Evolutionary conservation across 2,329 filamentous ascomycete genomes (phyloP).

Genomic region (Ilyonectria robusta): DNA sequence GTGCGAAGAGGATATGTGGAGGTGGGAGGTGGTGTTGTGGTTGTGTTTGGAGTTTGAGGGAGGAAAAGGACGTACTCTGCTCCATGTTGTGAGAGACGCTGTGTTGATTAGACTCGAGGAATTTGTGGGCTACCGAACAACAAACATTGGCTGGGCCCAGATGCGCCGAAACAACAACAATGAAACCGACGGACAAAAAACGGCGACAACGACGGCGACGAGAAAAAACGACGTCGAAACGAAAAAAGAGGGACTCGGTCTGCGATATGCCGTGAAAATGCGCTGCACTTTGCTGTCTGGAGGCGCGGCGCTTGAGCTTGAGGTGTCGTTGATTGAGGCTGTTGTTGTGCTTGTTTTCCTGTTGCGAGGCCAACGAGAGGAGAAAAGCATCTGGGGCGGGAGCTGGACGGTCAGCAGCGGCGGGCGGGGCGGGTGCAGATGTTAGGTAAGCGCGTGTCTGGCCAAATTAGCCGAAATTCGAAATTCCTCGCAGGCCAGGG

Average conservation of each 20-base stretch:
- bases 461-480: constrained; percentile 30
- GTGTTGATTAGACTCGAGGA: constrained; percentile 49
- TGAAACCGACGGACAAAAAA: constrained; percentile 30
- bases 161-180: constrained; percentile 50
- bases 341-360: constrained; percentile 60
- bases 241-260: constrained; percentile 23
- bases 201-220: constrained; percentile 29
- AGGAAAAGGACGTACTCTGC: constrained; percentile 52
- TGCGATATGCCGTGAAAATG: constrained; percentile 34
- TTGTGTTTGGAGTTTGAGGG: constrained; percentile 25
- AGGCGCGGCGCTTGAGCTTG: constrained; percentile 49
- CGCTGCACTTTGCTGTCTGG: constrained; percentile 34
- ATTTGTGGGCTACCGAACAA: constrained; percentile 54
- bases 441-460: constrained; percentile 46
- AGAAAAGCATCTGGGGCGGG: constrained; percentile 47
- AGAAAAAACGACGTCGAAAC: constrained; percentile 22
- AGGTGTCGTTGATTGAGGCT: constrained; percentile 46
- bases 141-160: constrained; percentile 56
- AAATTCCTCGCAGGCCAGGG: constrained; percentile 26
- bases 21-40: constrained; percentile 30
- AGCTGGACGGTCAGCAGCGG: constrained; percentile 15
- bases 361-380: constrained; percentile 61
- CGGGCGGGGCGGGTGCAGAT: constrained; percentile 17
- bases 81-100: constrained; percentile 52
- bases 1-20: constrained; percentile 13